Base-by-base conservation (phyloP, 164 flowering plant species). In the Tinospora cordifolia region DNA sequence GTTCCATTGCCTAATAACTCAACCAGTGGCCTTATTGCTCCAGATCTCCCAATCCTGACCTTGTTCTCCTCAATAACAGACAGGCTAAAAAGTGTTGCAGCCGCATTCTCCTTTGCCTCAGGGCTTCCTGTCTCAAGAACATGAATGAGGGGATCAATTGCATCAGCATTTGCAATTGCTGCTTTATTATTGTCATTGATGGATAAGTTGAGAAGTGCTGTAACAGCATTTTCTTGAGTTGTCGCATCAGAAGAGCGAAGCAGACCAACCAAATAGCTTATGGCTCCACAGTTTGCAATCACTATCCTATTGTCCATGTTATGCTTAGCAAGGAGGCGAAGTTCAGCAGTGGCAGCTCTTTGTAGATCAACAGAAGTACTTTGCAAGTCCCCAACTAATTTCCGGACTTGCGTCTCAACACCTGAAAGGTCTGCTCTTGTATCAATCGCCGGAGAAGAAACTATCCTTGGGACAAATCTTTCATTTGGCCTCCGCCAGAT, bases 81-180 rank as follows among this genome's bases (percentile, higher is more conserved):
- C 11, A 92, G 87, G 79, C 97, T 92, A 73, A 87, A 92, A 49
- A 92, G 95, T 65, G 97, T 90, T 58, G 97, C 97, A 73, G 97
- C 97, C 30, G 97, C 75, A 68, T 92, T 92, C 72, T 90, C 92
- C 78, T 84, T 86, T 2, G 96, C 96, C 75, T 90, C 97, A 13
- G 93, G 71, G 62, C 85, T 88, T 17, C 97, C 97, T 0, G 86
- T 84, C 79, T 82, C 70, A 67, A 92, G 97, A 67, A 92, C 96
- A 76, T 87, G 81, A 77, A 92, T 90, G 72, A 92, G 77, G 24
- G 96, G 96, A 39, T 80, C 85, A 69, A 92, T 92, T 19, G 97
- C 95, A 30, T 80, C 79, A 11, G 97, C 93, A 78, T 81, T 82
- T 60, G 90, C 96, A 70, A 92, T 92, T 46, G 83, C 83, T 47